Conservation (phyloP, 1,284 basidiomycete species). For the Pseudozyma hubeiensis region DNA sequence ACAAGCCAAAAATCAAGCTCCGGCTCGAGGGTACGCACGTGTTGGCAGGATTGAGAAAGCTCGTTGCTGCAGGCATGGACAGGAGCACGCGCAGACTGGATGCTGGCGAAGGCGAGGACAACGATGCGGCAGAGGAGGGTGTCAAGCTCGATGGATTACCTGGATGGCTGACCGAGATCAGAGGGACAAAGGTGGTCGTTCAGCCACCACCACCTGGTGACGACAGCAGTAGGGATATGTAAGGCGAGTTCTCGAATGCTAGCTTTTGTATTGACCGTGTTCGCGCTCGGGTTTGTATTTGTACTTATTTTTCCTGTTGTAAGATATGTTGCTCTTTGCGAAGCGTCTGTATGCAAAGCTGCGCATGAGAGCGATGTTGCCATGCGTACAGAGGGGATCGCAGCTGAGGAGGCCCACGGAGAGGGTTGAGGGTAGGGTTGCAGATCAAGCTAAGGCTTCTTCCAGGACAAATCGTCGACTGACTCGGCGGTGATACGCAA, state of each 20-base stretch:
- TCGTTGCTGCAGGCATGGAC: constrained; percentile 53
- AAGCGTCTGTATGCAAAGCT: no score
- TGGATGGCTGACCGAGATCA: constrained; percentile 53
- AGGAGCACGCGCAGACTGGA: constrained; percentile 29
- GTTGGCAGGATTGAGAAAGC: constrained; percentile 47
- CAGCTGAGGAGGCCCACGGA: no score
- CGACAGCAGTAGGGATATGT: constrained; percentile 48
- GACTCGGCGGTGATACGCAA: no score
- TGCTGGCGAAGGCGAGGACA: constrained; percentile 24
- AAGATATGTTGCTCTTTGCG: background rate
- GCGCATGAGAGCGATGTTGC: background rate
- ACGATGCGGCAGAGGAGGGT: constrained; percentile 3
- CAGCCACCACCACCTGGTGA: constrained; percentile 22
- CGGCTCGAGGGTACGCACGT: constrained; percentile 55
- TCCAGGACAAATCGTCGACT: no score
- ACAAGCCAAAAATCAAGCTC: constrained; percentile 43
- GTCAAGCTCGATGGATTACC: constrained; percentile 45
- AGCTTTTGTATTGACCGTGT: background rate
- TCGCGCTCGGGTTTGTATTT: background rate
- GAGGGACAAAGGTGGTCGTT: constrained; percentile 52
- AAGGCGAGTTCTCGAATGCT: background rate
- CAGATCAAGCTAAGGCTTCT: no score
- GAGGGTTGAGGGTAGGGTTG: no score
- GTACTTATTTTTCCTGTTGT: constrained; percentile 2
- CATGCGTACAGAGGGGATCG: background rate